Percentiles rank a stretch among this genome's conserved stretches.
Evolutionary conservation across 768 basidiomycete genomes (phyloP).

Genomic region (Lactifluus echinatus): DNA sequence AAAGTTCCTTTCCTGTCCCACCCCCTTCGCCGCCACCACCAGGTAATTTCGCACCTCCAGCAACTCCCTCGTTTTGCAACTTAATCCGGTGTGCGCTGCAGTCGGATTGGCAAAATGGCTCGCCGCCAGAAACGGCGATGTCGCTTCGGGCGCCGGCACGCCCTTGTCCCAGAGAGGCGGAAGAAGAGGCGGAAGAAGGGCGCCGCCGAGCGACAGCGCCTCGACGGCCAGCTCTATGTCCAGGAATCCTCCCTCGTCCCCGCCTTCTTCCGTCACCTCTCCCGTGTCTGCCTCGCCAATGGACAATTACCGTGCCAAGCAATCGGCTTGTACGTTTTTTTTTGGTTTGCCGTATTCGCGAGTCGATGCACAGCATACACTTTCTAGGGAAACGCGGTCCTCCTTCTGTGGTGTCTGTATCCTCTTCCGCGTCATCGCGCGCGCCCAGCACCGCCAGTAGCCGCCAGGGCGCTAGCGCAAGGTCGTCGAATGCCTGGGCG

Average conservation of each 20-base stretch:
- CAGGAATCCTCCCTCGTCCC: background rate
- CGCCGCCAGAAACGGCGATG: background rate
- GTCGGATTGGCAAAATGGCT: slow-evolving; percentile 22
- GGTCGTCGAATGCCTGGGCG: background rate
- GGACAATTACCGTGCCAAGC: background rate
- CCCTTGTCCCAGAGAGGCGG: background rate
- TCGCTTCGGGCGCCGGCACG: background rate
- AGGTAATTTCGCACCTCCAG: slow-evolving; percentile 27
- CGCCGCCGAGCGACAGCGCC: background rate
- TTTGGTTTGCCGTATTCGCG: background rate
- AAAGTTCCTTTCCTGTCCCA: slow-evolving; percentile 24
- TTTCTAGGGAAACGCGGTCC: background rate
- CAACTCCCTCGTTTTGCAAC: no score
- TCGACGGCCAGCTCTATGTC: background rate
- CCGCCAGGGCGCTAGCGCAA: background rate
- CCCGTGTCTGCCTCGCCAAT: background rate
- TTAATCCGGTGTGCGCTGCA: no score
- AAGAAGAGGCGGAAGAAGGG: background rate
- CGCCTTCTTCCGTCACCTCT: background rate
- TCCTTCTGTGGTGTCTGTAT: background rate
- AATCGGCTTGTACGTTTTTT: background rate
- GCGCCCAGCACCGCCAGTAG: background rate
- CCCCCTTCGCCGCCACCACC: slow-evolving; percentile 26
- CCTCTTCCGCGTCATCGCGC: background rate
- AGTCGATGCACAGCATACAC: background rate